A percentile compares a stretch with the other conserved stretches of the same genome.
Evolutionary conservation across 768 basidiomycete species (phyloP).

Genomic region (Tylopilus cervinicoccineus): DNA sequence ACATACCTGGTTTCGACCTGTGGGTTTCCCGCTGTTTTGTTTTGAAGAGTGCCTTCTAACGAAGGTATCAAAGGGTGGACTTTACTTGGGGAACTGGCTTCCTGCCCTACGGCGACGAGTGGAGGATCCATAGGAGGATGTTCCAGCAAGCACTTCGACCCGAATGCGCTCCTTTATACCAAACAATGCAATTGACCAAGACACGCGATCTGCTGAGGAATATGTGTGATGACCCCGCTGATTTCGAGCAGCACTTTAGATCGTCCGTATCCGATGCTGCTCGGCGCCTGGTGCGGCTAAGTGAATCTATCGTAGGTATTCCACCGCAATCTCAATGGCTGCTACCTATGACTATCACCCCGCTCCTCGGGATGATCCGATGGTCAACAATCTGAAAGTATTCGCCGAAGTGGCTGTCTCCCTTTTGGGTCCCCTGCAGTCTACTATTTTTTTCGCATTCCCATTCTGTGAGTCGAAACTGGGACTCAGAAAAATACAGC

Average conservation of each 20-base stretch:
- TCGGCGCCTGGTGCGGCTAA: not conserved
- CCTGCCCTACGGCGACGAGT: constrained; percentile 5
- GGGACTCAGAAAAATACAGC: too few relatives aligned
- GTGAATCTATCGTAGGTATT: not conserved
- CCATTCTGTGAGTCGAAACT: constrained; percentile 4
- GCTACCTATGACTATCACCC: constrained; percentile 10
- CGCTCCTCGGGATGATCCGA: constrained; percentile 6
- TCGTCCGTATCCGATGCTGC: not conserved
- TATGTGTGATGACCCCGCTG: not conserved
- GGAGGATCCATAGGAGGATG: constrained; percentile 1
- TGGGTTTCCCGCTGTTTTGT: not conserved
- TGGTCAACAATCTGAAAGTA: constrained; percentile 5
- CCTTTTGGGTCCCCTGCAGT: not conserved
- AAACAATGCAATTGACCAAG: not conserved
- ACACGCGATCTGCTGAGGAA: constrained; percentile 3
- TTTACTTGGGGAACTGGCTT: constrained; percentile 5
- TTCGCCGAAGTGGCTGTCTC: not conserved
- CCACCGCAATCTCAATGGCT: constrained; percentile 11
- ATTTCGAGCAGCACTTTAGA: constrained; percentile 8
- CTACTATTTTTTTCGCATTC: constrained; percentile 3
- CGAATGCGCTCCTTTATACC: not conserved
- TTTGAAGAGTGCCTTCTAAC: not conserved
- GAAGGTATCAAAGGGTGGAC: not conserved
- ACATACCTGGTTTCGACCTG: constrained; percentile 2
- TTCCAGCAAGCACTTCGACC: constrained; percentile 5